Conservation (phyloP, 371 early-diverging fungal genomes). For the Saksenaea vasiformis region DNA sequence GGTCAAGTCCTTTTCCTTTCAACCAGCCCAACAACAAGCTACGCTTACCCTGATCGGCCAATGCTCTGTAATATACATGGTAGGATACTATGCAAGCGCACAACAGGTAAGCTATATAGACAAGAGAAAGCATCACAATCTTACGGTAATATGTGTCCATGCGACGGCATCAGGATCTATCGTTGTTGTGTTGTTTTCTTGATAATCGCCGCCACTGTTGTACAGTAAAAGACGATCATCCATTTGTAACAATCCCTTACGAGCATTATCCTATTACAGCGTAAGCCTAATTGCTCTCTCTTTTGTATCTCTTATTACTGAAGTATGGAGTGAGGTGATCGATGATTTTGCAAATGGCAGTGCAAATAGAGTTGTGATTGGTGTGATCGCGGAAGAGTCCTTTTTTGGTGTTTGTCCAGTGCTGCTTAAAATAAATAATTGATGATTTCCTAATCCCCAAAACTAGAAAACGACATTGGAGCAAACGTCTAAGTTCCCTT, state of each 20-base stretch:
- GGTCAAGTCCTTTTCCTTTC: neutral
- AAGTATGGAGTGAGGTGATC: slow-evolving; percentile 55
- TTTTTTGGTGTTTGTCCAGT: neutral
- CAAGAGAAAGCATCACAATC: neutral
- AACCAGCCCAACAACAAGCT: neutral
- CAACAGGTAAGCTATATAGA: neutral
- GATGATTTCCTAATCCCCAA: slow-evolving; percentile 77
- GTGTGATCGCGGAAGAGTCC: slow-evolving; percentile 4
- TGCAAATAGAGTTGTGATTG: slow-evolving; percentile 51
- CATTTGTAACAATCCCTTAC: slow-evolving; percentile 64
- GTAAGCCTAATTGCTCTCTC: neutral
- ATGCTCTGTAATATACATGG: slow-evolving; percentile 76
- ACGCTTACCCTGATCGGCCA: slow-evolving; percentile 79
- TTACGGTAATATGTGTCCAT: slow-evolving; percentile 78
- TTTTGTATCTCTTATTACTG: slow-evolving; percentile 36
- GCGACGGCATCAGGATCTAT: slow-evolving; percentile 75
- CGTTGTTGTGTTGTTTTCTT: slow-evolving; percentile 68
- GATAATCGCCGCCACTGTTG: slow-evolving; percentile 60
- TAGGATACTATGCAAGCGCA: slow-evolving; percentile 56
- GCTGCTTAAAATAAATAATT: slow-evolving; percentile 57
- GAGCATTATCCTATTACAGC: slow-evolving; percentile 63
- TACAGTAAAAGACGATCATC: slow-evolving; percentile 78
- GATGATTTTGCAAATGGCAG: slow-evolving; percentile 73
- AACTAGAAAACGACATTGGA: slow-evolving; percentile 51
- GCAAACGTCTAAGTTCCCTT: neutral